These are phyloP conservation scores for Populus pruinosa DNA, from an alignment of 345 rosid genomes.

Conservation along the genomic window DNA sequence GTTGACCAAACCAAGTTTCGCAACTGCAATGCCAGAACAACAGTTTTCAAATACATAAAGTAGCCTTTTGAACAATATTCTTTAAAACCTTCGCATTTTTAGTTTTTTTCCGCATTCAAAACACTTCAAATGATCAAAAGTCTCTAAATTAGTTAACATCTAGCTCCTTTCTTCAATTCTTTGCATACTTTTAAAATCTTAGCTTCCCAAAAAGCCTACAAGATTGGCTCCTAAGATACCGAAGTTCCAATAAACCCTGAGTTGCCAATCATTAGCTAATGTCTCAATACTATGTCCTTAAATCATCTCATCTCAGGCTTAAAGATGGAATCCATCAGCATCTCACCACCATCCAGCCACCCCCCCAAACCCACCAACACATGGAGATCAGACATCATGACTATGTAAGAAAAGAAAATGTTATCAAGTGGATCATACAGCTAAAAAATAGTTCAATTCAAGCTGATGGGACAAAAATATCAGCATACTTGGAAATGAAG, in stretches of 20 bases:
- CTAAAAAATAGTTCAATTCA: neutral
- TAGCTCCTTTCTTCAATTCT: neutral
- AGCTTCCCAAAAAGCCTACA: neutral
- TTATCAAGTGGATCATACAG: too few species aligned
- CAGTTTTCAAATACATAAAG: neutral
- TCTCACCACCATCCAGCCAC: neutral
- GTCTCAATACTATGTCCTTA: neutral
- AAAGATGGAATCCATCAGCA: too few species aligned
- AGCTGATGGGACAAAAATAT: neutral
- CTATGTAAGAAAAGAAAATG: too few species aligned
- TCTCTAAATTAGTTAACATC: neutral
- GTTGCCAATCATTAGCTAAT: neutral
- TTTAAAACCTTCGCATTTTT: neutral
- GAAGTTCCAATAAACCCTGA: neutral
- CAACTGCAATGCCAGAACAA: conserved; percentile 33
- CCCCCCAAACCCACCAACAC: neutral
- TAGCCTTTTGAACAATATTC: neutral
- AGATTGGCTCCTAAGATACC: neutral
- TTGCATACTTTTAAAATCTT: neutral
- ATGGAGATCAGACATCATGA: too few species aligned
- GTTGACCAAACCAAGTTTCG: conserved; percentile 62
- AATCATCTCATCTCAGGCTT: neutral
- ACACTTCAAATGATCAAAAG: neutral
- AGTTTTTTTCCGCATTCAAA: neutral
- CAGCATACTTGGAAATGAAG: conserved; percentile 54